Evolutionary conservation across 257 asterid species (phyloP), one percentile per base, ranked within the genome.

Genomic region (Galeopsis tetrahit): DNA sequence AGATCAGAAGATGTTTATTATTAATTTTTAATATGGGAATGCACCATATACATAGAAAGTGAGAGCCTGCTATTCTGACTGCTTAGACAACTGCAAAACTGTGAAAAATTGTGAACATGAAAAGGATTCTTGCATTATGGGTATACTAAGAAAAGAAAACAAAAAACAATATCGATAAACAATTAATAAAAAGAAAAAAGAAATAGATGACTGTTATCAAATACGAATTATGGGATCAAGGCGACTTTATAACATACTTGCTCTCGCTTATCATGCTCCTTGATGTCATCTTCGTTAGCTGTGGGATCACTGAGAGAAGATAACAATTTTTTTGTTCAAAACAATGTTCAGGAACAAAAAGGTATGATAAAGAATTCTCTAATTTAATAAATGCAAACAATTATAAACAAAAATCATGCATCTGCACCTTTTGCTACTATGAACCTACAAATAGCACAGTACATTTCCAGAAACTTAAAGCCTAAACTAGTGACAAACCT

Each of bases 221-320:
- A 17, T 62, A 75, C 31, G 10, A 67, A 66, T 49, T 46, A 44
- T 11, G 40, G 40, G 77, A 77, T 64, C 59, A 53, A 70, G 61
- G 71, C 60, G 34, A 60, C 62, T 60, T 55, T 10, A 68, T 66
- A 52, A 86, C 95, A 58, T 89, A 87, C 97, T 71, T 87, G 88
- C 72, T 84, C 83, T 71, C 86, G 73, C 62, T 62, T 80, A 72
- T 83, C 85, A 73, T 52, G 68, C 71, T 75, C 80, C 76, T 67
- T 81, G 63, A 63, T 68, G 69, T 38, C 85, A 69, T 73, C 85
- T 79, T 69, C 84, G 10, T 82, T 75, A 43, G 78, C 68, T 70
- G 56, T 36, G 14, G 84, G 65, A 63, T 56, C 81, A 66, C 89
- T 76, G 87, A 46, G 80, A 82, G 49, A 67, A 69, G 68, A 53